A percentile compares a stretch with the other conserved stretches of the same genome.
These are phyloP conservation scores for Solanum habrochaites DNA, from an alignment of 257 asterid genomes.

Conservation along the genomic window DNA sequence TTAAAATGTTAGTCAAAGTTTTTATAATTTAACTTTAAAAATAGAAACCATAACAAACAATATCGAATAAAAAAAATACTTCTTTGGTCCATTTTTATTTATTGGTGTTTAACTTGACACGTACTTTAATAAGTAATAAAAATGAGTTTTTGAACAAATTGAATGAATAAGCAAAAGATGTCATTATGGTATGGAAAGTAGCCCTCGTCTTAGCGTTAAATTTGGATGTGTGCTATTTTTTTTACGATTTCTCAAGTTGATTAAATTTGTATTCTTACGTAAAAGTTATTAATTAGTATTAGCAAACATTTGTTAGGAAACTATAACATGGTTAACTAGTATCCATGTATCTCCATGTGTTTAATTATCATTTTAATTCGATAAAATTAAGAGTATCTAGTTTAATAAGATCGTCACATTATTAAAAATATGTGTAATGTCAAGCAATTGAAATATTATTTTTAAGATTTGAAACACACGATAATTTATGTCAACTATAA, in stretches of 20 bases:
- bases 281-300: no score
- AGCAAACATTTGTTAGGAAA: neutral
- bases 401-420: no score
- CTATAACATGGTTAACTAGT: neutral
- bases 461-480: neutral
- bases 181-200: neutral
- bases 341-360: neutral
- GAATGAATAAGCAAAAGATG: neutral
- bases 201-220: neutral
- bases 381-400: no score
- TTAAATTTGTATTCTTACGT: no score
- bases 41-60: no score
- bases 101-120: neutral
- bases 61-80: no score
- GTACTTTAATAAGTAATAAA: neutral
- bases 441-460: neutral
- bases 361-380: neutral
- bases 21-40: no score
- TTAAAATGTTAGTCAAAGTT: no score
- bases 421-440: no score
- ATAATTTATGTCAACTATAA: neutral
- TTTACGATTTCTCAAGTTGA: no score
- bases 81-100: neutral
- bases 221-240: neutral
- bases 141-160: neutral